Evolutionary conservation across 768 basidiomycete species (phyloP).

Genomic region (Lactarius sp.): DNA sequence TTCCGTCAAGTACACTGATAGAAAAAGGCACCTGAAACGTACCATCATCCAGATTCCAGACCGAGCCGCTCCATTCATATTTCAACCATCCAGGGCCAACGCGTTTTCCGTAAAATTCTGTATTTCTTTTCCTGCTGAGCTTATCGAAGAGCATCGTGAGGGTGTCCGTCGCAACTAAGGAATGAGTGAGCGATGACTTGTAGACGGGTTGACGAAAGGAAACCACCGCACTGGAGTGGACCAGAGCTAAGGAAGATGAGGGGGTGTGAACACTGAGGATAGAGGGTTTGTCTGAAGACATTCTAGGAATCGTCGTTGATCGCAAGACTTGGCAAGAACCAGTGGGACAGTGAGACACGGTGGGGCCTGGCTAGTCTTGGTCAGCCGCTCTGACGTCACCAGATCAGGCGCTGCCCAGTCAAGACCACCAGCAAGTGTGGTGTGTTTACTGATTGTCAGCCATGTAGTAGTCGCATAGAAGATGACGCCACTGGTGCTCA

Average conservation of each 20-base stretch:
- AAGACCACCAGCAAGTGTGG: neutral
- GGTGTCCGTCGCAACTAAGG: slow-evolving; percentile 63
- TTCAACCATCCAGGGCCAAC: slow-evolving; percentile 81
- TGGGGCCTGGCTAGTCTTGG: neutral
- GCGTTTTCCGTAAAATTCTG: slow-evolving; percentile 52
- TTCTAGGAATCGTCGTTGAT: slow-evolving; percentile 21
- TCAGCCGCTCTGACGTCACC: neutral
- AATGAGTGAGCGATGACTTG: neutral
- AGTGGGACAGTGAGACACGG: neutral
- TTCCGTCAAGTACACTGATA: slow-evolving; percentile 8
- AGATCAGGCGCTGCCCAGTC: no score
- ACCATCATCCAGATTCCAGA: slow-evolving; percentile 93
- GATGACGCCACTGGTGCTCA: neutral
- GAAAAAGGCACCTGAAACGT: neutral
- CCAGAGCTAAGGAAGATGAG: slow-evolving; percentile 62
- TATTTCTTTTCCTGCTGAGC: slow-evolving; percentile 59
- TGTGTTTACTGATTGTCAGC: neutral
- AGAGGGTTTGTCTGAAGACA: slow-evolving; percentile 36
- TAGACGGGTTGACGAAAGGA: neutral
- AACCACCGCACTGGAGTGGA: slow-evolving; percentile 60
- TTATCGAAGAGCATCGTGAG: slow-evolving; percentile 62
- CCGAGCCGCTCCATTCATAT: slow-evolving; percentile 71
- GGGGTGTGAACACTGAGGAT: slow-evolving; percentile 77
- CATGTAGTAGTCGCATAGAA: neutral
- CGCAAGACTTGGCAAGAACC: neutral